phyloP scores from a whole-genome alignment of 495 filamentous ascomycete species.

The Lophium mytilinum region DNA sequence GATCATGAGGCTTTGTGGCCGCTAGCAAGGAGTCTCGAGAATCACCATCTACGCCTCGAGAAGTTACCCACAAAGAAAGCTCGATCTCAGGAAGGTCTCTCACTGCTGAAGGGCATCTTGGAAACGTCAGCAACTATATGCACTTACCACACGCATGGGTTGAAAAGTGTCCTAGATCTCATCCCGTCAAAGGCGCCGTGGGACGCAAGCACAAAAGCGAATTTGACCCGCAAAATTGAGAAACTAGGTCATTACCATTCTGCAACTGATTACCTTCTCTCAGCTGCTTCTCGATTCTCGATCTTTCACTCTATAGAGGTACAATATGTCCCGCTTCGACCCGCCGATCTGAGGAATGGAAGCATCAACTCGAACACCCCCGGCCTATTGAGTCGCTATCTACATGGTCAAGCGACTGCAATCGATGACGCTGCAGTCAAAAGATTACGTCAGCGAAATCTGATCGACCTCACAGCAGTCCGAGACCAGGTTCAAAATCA shows the following conservation, averaged over 20 bases:
- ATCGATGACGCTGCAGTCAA: neutral
- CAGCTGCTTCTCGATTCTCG: neutral
- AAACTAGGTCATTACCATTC: slow-evolving; percentile 3
- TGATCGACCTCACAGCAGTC: neutral
- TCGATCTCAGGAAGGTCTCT: neutral
- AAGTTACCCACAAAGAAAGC: neutral
- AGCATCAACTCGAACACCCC: neutral
- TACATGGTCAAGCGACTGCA: neutral
- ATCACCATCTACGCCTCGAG: neutral
- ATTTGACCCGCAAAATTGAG: neutral
- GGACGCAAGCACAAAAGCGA: neutral
- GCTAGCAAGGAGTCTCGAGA: neutral
- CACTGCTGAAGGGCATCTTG: slow-evolving; percentile 1
- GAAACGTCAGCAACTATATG: neutral
- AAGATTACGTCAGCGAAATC: neutral
- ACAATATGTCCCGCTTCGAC: neutral
- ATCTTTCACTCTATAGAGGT: neutral
- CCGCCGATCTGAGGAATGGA: neutral
- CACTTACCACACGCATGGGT: neutral
- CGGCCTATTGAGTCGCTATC: slow-evolving; percentile 3
- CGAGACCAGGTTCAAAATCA: neutral
- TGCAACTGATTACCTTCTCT: neutral
- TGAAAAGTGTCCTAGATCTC: neutral
- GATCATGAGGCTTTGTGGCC: neutral
- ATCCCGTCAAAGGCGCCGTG: neutral